A percentile compares a stretch with the other conserved stretches of the same genome.
phyloP scores from a whole-genome alignment of 345 rosid species.

The Mallotus nudiflorus region DNA sequence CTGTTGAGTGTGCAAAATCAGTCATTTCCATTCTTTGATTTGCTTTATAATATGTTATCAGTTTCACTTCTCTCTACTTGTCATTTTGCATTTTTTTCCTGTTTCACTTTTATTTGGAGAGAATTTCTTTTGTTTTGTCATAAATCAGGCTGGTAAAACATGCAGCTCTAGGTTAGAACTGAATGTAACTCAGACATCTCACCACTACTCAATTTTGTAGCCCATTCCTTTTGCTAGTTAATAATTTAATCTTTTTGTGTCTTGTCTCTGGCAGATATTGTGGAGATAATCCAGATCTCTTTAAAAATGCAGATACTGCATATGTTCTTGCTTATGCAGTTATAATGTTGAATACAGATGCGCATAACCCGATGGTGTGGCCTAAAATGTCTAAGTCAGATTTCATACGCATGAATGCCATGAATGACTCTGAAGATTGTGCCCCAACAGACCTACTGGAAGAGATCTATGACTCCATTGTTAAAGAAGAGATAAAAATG shows the following conservation, averaged over 20 bases:
- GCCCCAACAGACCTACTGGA: constrained; percentile 82
- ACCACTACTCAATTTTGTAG: neutral
- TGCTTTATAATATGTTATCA: too few species aligned
- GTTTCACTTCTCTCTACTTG: too few species aligned
- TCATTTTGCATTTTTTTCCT: too few species aligned
- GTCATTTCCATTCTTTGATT: too few species aligned
- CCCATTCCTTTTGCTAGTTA: neutral
- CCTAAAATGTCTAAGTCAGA: constrained; percentile 97
- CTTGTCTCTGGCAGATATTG: constrained; percentile 69
- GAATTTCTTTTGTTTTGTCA: too few species aligned
- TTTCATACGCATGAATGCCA: constrained; percentile 81
- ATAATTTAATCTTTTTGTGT: neutral
- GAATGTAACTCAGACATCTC: too few species aligned
- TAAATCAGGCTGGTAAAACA: too few species aligned
- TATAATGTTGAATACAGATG: constrained; percentile 96
- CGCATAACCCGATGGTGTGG: constrained; percentile 94
- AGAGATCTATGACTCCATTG: constrained; percentile 94
- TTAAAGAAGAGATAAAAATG: constrained; percentile 91
- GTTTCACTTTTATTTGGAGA: neutral
- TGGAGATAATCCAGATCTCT: constrained; percentile 91
- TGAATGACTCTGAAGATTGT: constrained; percentile 72
- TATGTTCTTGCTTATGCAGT: constrained; percentile 99
- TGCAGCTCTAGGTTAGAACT: too few species aligned
- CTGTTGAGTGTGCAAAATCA: too few species aligned
- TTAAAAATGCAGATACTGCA: constrained; percentile 97